Evolutionary conservation across 345 rosid species (phyloP).

Genomic region (Geranium rotundifolium): DNA sequence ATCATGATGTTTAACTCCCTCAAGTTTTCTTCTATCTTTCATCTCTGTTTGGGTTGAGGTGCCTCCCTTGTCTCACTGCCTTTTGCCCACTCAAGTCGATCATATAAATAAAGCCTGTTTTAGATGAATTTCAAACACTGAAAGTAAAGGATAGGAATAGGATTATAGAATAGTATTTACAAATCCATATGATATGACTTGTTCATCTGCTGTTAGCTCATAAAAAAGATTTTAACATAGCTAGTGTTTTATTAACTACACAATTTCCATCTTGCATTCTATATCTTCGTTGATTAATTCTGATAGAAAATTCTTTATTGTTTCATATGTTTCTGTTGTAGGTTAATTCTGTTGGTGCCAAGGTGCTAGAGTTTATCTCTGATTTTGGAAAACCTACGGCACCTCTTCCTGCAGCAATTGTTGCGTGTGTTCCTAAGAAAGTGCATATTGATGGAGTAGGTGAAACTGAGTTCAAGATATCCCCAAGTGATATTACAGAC

Average conservation of each 20-base stretch:
- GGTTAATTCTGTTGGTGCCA: constrained; percentile 90
- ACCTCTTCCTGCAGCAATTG: constrained; percentile 93
- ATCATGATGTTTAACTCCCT: not conserved
- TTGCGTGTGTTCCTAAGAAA: constrained; percentile 91
- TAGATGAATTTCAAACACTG: not conserved
- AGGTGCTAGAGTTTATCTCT: constrained; percentile 79
- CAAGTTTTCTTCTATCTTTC: not conserved
- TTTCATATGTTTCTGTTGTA: constrained; percentile 16
- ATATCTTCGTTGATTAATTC: not conserved
- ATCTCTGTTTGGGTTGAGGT: not conserved
- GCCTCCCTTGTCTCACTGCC: not conserved
- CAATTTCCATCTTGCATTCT: not conserved
- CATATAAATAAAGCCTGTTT: not conserved
- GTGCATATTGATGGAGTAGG: constrained; percentile 72
- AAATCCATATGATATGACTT: not conserved
- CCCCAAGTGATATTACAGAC: constrained; percentile 54
- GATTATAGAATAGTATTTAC: not conserved
- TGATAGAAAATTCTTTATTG: not conserved
- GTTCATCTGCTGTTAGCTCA: not conserved
- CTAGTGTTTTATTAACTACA: not conserved
- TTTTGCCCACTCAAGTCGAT: too few relatives aligned
- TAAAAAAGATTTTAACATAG: not conserved
- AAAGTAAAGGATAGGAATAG: not conserved
- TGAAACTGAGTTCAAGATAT: constrained; percentile 79
- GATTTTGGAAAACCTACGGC: constrained; percentile 90